A percentile compares a stretch with the other conserved stretches of the same genome.
phyloP scores from a whole-genome alignment of 2,329 filamentous ascomycete species.

The Massarina eburnea region DNA sequence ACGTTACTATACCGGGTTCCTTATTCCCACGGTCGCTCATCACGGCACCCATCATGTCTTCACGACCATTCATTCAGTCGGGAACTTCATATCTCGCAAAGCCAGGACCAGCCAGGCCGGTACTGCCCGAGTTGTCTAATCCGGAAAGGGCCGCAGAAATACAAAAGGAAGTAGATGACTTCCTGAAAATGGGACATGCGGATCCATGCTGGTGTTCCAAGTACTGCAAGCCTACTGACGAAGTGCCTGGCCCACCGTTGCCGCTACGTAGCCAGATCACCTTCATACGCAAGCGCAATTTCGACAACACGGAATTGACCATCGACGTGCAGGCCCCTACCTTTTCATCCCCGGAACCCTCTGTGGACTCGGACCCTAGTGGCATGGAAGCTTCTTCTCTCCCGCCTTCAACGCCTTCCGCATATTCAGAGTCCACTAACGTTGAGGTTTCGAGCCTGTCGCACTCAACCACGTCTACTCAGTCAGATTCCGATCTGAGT shows the following conservation, averaged over 20 bases:
- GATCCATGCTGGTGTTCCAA: constrained; percentile 25
- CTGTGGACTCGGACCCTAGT: too few relatives aligned
- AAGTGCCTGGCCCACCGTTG: background rate
- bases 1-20: background rate
- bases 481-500: background rate
- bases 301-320: background rate
- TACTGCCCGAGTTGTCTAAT: background rate
- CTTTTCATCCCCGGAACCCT: background rate
- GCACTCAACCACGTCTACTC: background rate
- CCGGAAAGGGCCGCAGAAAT: background rate
- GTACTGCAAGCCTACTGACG: background rate
- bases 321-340: background rate
- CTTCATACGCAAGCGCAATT: background rate
- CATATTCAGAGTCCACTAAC: background rate
- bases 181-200: constrained; percentile 25
- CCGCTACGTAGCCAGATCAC: background rate
- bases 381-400: too few relatives aligned
- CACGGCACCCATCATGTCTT: constrained; percentile 8
- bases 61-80: constrained; percentile 8
- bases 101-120: background rate
- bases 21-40: constrained; percentile 3
- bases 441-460: too few relatives aligned
- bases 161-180: constrained; percentile 11
- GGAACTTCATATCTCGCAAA: background rate
- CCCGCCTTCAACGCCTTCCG: background rate